A percentile compares a stretch with the other conserved stretches of the same genome.
phyloP scores from a whole-genome alignment of 1,284 basidiomycete species.

The Puccinia brachypodii region DNA sequence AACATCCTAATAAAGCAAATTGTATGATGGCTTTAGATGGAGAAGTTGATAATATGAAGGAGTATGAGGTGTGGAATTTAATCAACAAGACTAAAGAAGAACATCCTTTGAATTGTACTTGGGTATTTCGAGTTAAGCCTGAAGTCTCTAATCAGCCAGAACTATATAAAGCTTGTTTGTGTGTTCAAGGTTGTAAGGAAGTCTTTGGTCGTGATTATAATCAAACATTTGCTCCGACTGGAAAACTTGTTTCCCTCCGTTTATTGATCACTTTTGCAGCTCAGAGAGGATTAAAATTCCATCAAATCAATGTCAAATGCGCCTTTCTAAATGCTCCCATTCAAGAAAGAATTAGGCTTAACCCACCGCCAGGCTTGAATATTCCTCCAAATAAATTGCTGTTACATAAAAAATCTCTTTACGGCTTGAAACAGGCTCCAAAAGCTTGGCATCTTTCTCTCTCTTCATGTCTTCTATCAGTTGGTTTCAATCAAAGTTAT shows the following conservation, averaged over 20 bases:
- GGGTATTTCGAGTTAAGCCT: conserved; percentile 21
- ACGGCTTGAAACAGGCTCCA: conserved; percentile 16
- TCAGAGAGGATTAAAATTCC: neutral
- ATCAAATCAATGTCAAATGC: conserved; percentile 24
- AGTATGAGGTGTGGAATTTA: neutral
- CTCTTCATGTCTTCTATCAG: neutral
- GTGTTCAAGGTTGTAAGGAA: conserved; percentile 9
- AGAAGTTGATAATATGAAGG: neutral
- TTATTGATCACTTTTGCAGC: neutral
- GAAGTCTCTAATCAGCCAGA: neutral
- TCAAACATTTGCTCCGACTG: neutral
- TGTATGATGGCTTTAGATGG: neutral
- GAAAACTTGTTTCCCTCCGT: neutral
- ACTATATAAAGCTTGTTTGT: conserved; percentile 1
- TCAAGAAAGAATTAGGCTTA: neutral
- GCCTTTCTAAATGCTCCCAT: conserved; percentile 12
- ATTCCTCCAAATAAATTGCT: neutral
- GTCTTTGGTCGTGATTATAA: neutral
- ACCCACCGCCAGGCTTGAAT: neutral
- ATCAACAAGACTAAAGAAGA: neutral
- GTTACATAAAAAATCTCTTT: neutral
- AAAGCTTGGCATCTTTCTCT: conserved; percentile 3
- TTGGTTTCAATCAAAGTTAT: conserved; percentile 7
- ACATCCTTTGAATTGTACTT: neutral
- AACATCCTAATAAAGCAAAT: neutral